Conservation (phyloP, 306 rosid genomes). For the Heteromeles arbutifolia region DNA sequence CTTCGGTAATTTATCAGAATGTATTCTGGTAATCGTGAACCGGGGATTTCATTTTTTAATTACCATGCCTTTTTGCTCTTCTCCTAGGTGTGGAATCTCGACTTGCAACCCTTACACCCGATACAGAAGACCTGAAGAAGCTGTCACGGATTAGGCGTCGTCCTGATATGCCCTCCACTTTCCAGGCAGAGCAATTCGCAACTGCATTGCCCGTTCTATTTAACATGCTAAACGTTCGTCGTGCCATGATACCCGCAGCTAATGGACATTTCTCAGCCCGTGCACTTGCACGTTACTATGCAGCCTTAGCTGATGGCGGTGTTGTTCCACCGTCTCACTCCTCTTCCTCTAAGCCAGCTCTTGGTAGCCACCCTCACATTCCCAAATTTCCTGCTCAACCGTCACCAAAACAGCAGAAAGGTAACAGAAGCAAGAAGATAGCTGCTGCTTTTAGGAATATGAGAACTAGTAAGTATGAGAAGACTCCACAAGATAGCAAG, state of each 20-base stretch:
- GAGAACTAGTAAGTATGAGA: constrained; percentile 7
- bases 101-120: constrained; percentile 72
- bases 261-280: constrained; percentile 95
- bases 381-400: constrained; percentile 54
- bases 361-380: constrained; percentile 84
- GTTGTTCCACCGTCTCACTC: constrained; percentile 76
- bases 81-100: constrained; percentile 83
- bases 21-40: neutral
- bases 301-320: constrained; percentile 81
- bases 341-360: constrained; percentile 57
- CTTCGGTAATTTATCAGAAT: neutral
- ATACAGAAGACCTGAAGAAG: constrained; percentile 49
- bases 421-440: constrained; percentile 24
- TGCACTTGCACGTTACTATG: constrained; percentile 94
- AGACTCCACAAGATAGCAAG: constrained; percentile 15
- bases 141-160: constrained; percentile 35
- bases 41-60: constrained; percentile 11
- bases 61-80: constrained; percentile 10
- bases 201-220: constrained; percentile 48
- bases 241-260: constrained; percentile 90
- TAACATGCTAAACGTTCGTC: constrained; percentile 69
- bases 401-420: constrained; percentile 31
- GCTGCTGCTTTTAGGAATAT: constrained; percentile 14
- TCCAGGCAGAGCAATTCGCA: constrained; percentile 55
- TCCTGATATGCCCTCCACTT: constrained; percentile 60